Evolutionary conservation across 23 red algal species (phyloP).

Genomic region (Gracilaria vermiculophylla): DNA sequence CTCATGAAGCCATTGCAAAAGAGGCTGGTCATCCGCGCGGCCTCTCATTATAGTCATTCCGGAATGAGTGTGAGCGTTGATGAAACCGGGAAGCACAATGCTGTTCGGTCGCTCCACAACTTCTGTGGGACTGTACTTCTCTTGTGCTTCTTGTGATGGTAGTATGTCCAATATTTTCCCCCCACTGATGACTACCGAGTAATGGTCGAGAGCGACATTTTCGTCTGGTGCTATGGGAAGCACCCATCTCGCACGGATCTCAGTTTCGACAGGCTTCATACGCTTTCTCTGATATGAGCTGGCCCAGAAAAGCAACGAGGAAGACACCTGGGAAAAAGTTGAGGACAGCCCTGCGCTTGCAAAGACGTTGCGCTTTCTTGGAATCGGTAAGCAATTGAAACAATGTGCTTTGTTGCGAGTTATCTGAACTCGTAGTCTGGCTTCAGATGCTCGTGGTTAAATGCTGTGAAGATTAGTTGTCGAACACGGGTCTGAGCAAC

Average conservation of each 20-base stretch:
- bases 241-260: slow-evolving; percentile 67
- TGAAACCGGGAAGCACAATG: slow-evolving; percentile 85
- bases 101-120: slow-evolving; percentile 53
- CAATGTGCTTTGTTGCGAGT: too few species aligned
- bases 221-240: slow-evolving; percentile 55
- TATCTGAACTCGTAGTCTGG: too few species aligned
- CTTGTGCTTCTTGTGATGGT: slow-evolving; percentile 19
- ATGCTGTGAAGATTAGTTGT: too few species aligned
- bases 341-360: too few species aligned
- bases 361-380: too few species aligned
- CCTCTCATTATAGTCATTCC: slow-evolving; percentile 95
- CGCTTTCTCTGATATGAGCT: background rate
- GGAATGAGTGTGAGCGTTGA: slow-evolving; percentile 98
- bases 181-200: slow-evolving; percentile 65
- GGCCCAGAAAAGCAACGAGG: background rate
- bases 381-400: too few species aligned
- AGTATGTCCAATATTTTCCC: slow-evolving; percentile 73
- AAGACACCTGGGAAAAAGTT: background rate
- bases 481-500: too few species aligned
- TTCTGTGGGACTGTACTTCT: slow-evolving; percentile 23
- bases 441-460: too few species aligned
- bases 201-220: slow-evolving; percentile 40
- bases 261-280: slow-evolving; percentile 32
- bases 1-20: slow-evolving; percentile 82
- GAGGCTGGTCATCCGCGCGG: slow-evolving; percentile 81